Evolutionary conservation across 2,329 filamentous ascomycete species (phyloP).

Genomic region (Metarhizium sp.): DNA sequence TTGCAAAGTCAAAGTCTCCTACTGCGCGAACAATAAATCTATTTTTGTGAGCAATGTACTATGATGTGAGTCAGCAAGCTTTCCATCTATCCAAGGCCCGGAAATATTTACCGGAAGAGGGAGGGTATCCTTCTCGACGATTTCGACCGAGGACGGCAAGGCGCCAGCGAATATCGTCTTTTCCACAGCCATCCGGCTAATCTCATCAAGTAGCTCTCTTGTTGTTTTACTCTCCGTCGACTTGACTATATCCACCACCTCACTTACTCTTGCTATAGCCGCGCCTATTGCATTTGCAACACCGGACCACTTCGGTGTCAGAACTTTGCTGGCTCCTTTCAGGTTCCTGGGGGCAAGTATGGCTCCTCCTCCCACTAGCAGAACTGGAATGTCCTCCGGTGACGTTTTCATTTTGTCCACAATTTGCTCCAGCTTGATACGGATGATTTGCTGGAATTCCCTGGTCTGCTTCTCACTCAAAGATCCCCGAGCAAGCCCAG

Average conservation of each 20-base stretch:
- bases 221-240: conserved; percentile 28
- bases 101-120: neutral
- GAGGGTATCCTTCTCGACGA: neutral
- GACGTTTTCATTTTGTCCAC: conserved; percentile 57
- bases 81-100: neutral
- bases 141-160: neutral
- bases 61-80: neutral
- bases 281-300: conserved; percentile 59
- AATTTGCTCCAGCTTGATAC: conserved; percentile 40
- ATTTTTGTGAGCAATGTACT: neutral
- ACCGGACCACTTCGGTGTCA: conserved; percentile 46
- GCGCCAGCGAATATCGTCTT: neutral
- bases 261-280: conserved; percentile 50
- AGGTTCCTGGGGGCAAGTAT: conserved; percentile 32
- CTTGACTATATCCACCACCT: conserved; percentile 40
- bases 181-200: too few relatives aligned
- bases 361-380: conserved; percentile 52
- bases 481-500: neutral
- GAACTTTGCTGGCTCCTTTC: conserved; percentile 43
- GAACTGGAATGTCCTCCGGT: conserved; percentile 46
- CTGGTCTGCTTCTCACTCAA: too few relatives aligned
- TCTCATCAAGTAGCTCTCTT: too few relatives aligned
- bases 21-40: neutral
- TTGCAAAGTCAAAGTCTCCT: neutral
- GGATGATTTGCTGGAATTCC: conserved; percentile 8